Conservation (phyloP, 768 basidiomycete species). For the Sistotremastrum suecicum region DNA sequence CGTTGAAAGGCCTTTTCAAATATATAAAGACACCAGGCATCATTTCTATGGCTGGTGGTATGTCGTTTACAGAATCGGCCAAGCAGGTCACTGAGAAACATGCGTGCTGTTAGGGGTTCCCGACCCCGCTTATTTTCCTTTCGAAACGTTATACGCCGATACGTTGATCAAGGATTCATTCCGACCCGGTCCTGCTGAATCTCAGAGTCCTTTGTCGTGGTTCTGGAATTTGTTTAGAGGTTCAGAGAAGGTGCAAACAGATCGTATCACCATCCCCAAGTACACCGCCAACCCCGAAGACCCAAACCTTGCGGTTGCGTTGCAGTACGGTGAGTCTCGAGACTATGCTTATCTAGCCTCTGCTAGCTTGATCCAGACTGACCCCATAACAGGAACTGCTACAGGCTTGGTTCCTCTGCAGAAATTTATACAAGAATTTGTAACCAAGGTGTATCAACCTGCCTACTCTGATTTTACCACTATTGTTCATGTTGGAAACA, state of each 20-base stretch:
- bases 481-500: conserved; percentile 52
- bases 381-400: conserved; percentile 17
- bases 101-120: conserved; percentile 36
- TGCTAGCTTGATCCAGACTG: background rate
- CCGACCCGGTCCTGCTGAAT: conserved; percentile 9
- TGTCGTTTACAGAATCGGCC: conserved; percentile 7
- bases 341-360: background rate
- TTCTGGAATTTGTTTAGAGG: conserved; percentile 40
- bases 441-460: conserved; percentile 33
- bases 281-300: conserved; percentile 30
- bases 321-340: conserved; percentile 48
- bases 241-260: conserved; percentile 27
- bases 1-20: conserved; percentile 54
- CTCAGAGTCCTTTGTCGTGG: conserved; percentile 32
- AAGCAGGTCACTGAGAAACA: background rate
- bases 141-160: conserved; percentile 43
- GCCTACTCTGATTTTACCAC: conserved; percentile 46
- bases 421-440: conserved; percentile 43
- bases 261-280: conserved; percentile 44
- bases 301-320: conserved; percentile 44
- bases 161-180: conserved; percentile 37
- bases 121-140: conserved; percentile 55
- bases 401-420: conserved; percentile 45
- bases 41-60: conserved; percentile 58
- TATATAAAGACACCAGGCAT: conserved; percentile 40